A percentile compares a stretch with the other conserved stretches of the same genome.
Conservation (phyloP, 495 filamentous ascomycete species). For the Venustampulla echinocandica region DNA sequence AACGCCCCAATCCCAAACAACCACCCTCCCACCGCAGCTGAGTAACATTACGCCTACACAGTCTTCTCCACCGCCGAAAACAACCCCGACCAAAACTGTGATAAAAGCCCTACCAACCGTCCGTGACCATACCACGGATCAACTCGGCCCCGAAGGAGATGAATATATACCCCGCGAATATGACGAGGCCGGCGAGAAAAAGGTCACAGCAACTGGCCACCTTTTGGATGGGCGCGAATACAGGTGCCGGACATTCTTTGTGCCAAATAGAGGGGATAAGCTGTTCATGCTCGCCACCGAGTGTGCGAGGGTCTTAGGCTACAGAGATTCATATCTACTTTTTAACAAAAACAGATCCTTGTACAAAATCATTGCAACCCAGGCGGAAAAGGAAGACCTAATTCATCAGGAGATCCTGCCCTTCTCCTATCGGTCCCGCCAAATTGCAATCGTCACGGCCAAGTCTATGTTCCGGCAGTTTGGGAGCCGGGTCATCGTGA, state of each 20-base stretch:
- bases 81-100: conserved; percentile 80
- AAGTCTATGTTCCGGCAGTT: conserved; percentile 99
- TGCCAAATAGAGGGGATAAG: conserved; percentile 83
- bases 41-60: conserved; percentile 50
- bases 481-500: conserved; percentile 86
- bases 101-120: conserved; percentile 95
- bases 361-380: conserved; percentile 95
- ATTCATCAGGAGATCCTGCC: conserved; percentile 92
- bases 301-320: conserved; percentile 88
- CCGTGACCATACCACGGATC: conserved; percentile 94
- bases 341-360: conserved; percentile 99
- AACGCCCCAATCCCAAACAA: conserved; percentile 69
- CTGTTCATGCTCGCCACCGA: conserved; percentile 98
- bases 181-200: conserved; percentile 88
- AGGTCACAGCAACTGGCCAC: conserved; percentile 77
- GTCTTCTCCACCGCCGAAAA: conserved; percentile 69
- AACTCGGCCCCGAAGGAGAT: conserved; percentile 83
- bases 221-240: conserved; percentile 78
- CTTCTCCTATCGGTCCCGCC: conserved; percentile 94
- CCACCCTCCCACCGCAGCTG: conserved; percentile 55
- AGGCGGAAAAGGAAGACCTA: conserved; percentile 92
- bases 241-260: conserved; percentile 85
- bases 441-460: conserved; percentile 98
- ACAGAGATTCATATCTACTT: conserved; percentile 92
- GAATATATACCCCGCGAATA: conserved; percentile 93